Percentiles rank a stretch among this genome's conserved stretches.
Evolutionary conservation across 2,329 filamentous ascomycete species (phyloP).

Genomic region (Clonostachys byssicola): DNA sequence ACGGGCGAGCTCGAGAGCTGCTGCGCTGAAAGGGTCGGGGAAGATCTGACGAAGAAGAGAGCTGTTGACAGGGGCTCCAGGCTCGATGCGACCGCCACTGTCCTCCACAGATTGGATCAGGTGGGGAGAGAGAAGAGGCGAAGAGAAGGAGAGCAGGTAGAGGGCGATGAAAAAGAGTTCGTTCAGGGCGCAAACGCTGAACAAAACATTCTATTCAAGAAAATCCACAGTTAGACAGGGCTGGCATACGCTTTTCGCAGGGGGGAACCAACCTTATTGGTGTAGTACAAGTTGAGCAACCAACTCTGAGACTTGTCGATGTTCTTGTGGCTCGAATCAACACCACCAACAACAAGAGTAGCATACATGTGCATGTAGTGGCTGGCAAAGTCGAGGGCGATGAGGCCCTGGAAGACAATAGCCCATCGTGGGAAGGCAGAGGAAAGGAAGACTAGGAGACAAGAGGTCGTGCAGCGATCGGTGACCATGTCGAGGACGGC

Average conservation of each 20-base stretch:
- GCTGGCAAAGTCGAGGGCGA: constrained; percentile 87
- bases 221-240: not conserved
- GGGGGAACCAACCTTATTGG: constrained; percentile 73
- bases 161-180: constrained; percentile 98
- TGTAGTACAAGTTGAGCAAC: constrained; percentile 93
- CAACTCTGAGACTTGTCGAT: constrained; percentile 84
- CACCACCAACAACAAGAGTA: constrained; percentile 81
- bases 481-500: constrained; percentile 99
- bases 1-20: constrained; percentile 84
- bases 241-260: not conserved
- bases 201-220: constrained; percentile 70
- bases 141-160: constrained; percentile 96
- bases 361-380: constrained; percentile 99
- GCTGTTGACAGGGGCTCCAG: constrained; percentile 66
- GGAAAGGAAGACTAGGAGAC: constrained; percentile 88
- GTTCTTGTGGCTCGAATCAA: constrained; percentile 84
- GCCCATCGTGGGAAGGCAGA: constrained; percentile 93
- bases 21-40: constrained; percentile 85
- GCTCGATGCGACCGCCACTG: constrained; percentile 48
- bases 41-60: constrained; percentile 72
- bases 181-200: constrained; percentile 85
- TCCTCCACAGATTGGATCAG: constrained; percentile 63
- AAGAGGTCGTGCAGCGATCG: constrained; percentile 93
- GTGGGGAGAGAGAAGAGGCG: constrained; percentile 80
- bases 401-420: constrained; percentile 89